Conservation (phyloP, 257 asterid species). For the Solanum infundibuliforme region DNA sequence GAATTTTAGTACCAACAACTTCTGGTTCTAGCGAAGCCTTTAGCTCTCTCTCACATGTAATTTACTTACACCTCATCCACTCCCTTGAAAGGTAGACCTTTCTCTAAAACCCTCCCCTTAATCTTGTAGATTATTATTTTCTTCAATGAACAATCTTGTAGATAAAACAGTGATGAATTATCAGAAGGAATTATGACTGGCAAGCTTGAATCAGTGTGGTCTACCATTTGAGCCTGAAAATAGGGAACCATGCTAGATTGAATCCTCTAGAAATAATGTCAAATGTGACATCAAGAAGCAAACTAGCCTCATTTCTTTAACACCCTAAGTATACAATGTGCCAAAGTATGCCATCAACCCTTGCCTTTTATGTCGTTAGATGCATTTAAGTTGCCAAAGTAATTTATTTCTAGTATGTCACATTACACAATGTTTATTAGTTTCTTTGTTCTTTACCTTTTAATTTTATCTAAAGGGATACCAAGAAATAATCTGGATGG, state of each 20-base stretch:
- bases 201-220: neutral
- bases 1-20: neutral
- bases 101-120: neutral
- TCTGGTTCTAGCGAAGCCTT: neutral
- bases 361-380: neutral
- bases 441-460: neutral
- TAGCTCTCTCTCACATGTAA: neutral
- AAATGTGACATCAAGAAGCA: neutral
- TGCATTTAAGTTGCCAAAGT: neutral
- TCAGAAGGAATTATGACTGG: neutral
- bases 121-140: neutral
- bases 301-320: neutral
- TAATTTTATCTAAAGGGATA: slow-evolving; percentile 5
- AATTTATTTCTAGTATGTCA: neutral
- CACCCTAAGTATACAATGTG: neutral
- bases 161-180: neutral
- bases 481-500: slow-evolving; percentile 10
- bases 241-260: neutral
- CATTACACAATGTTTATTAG: neutral
- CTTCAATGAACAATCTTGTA: neutral
- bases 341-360: neutral
- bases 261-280: neutral
- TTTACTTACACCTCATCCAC: neutral
- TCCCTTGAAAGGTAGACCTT: neutral
- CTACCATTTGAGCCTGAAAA: neutral